Conservation (phyloP, 1,139 yeast species). For the Yamadazyma sp. region DNA sequence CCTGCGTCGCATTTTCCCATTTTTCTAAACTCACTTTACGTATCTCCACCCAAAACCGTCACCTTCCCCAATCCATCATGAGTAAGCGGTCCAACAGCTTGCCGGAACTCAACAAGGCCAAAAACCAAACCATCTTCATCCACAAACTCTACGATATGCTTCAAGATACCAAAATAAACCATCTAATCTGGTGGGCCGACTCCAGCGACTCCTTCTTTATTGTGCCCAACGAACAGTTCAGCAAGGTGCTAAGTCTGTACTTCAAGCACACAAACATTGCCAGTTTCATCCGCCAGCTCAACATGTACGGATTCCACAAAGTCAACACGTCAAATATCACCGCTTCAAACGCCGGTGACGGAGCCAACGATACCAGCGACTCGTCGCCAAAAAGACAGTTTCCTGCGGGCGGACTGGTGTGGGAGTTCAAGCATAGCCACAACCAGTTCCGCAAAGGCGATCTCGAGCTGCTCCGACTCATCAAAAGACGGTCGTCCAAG, state of each 20-base stretch:
- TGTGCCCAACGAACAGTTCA: slow-evolving; percentile 57
- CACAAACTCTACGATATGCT: slow-evolving; percentile 66
- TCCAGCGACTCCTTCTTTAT: slow-evolving; percentile 39
- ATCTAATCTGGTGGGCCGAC: slow-evolving; percentile 46
- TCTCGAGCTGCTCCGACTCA: slow-evolving; percentile 52
- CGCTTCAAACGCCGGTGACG: background rate
- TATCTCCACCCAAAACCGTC: no score
- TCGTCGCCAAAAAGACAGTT: slow-evolving; percentile 4
- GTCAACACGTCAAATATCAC: slow-evolving; percentile 37
- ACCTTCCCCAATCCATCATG: slow-evolving; percentile 6
- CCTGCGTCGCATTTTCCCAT: no score
- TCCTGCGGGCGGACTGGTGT: slow-evolving; percentile 19
- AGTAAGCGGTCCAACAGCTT: slow-evolving; percentile 15
- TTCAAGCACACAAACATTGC: slow-evolving; percentile 80
- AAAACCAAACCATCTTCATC: slow-evolving; percentile 57
- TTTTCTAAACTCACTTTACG: no score
- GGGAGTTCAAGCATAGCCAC: slow-evolving; percentile 75
- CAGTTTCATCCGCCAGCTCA: slow-evolving; percentile 73
- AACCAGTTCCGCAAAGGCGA: slow-evolving; percentile 68
- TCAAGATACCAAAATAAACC: slow-evolving; percentile 51
- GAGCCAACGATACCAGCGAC: slow-evolving; percentile 3
- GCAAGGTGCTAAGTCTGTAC: slow-evolving; percentile 60
- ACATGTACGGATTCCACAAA: slow-evolving; percentile 81
- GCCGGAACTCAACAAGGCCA: slow-evolving; percentile 16
- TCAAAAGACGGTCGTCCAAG: slow-evolving; percentile 65